These are phyloP conservation scores for Globisporangium yorkense DNA, from an alignment of 352 stramenopile species.

Conservation along the genomic window DNA sequence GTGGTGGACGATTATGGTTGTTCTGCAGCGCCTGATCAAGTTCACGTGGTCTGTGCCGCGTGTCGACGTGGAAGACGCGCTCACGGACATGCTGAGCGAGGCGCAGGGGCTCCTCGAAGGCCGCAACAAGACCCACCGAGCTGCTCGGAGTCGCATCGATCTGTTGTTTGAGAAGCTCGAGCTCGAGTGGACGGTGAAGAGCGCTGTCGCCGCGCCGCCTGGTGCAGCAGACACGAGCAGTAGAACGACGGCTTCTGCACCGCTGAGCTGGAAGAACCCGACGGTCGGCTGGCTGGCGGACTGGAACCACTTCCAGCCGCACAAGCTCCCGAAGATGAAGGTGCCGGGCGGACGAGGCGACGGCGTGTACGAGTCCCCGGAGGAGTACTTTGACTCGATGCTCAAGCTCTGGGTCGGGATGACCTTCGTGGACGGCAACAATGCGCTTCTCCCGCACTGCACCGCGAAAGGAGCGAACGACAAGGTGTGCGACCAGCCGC, in stretches of 20 bases:
- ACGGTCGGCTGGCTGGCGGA: slow-evolving; percentile 70
- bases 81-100: slow-evolving; percentile 55
- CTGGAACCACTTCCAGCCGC: slow-evolving; percentile 66
- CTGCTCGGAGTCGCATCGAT: slow-evolving; percentile 31
- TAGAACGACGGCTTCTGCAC: not conserved
- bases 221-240: not conserved
- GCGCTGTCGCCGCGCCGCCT: not conserved
- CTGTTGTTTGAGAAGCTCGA: slow-evolving; percentile 59
- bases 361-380: slow-evolving; percentile 64
- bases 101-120: slow-evolving; percentile 36
- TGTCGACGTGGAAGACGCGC: slow-evolving; percentile 44
- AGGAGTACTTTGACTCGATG: slow-evolving; percentile 76
- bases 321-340: slow-evolving; percentile 66
- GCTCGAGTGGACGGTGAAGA: slow-evolving; percentile 65
- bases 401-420: slow-evolving; percentile 81
- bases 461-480: slow-evolving; percentile 33
- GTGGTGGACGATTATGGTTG: not conserved
- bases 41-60: slow-evolving; percentile 61
- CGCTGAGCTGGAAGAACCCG: slow-evolving; percentile 50
- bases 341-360: slow-evolving; percentile 28
- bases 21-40: slow-evolving; percentile 41
- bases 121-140: slow-evolving; percentile 42
- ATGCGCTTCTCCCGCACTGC: slow-evolving; percentile 74
- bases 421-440: slow-evolving; percentile 85
- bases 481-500: slow-evolving; percentile 58